A percentile compares a stretch with the other conserved stretches of the same genome.
These are phyloP conservation scores for Comarum palustre DNA, from an alignment of 306 rosid species.

Conservation along the genomic window DNA sequence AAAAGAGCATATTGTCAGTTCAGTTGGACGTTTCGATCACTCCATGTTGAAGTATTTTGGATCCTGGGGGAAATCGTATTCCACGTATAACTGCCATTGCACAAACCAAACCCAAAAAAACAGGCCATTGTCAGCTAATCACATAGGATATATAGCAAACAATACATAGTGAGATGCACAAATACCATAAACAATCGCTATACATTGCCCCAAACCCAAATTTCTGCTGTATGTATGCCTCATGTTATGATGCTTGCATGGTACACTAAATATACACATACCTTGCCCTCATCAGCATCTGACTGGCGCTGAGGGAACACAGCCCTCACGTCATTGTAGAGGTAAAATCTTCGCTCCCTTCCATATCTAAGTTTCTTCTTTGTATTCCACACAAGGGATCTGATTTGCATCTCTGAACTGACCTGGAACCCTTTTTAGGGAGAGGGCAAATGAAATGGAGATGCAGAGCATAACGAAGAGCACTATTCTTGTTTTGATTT, in stretches of 20 bases:
- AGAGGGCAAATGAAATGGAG: conserved; percentile 84
- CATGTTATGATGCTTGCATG: background rate
- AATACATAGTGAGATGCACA: background rate
- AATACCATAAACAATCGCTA: background rate
- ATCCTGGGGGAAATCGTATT: conserved; percentile 92
- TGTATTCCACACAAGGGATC: conserved; percentile 38
- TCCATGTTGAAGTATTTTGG: conserved; percentile 84
- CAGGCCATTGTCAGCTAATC: background rate
- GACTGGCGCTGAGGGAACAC: conserved; percentile 98
- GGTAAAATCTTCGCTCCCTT: conserved; percentile 69
- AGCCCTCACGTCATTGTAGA: conserved; percentile 89
- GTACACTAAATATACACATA: conserved; percentile 39
- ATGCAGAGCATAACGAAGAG: conserved; percentile 91
- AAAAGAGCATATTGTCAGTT: background rate
- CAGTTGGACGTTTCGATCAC: conserved; percentile 46
- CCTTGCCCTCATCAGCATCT: conserved; percentile 99
- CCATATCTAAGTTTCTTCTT: conserved; percentile 43
- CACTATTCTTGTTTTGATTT: conserved; percentile 55
- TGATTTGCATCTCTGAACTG: conserved; percentile 52
- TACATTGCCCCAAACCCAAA: background rate
- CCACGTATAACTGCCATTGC: conserved; percentile 85
- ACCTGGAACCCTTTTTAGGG: conserved; percentile 36
- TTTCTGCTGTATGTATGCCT: background rate
- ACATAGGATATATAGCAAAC: background rate
- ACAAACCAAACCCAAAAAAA: conserved; percentile 20